phyloP scores from a whole-genome alignment of 163 green algal genomes.

The Volvox carteri region DNA sequence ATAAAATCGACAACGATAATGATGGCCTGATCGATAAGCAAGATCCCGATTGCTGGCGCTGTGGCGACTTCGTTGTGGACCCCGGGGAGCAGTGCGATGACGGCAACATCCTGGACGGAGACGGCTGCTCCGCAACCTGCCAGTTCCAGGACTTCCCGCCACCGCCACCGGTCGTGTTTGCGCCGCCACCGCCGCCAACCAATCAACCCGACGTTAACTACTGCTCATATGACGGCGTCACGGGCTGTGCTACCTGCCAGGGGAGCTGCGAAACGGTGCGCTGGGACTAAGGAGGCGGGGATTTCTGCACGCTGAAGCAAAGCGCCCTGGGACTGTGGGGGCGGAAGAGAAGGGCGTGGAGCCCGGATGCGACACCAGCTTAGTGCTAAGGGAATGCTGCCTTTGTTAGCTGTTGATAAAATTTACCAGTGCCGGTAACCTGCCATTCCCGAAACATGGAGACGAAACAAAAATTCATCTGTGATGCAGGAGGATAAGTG shows the following conservation, averaged over 20 bases:
- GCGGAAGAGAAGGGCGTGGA: too few relatives aligned
- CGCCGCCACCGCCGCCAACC: constrained; percentile 41
- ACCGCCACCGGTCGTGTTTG: neutral
- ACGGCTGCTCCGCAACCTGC: constrained; percentile 55
- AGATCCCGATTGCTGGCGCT: constrained; percentile 52
- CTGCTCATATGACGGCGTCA: neutral
- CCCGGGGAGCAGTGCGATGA: constrained; percentile 57
- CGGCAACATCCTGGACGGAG: constrained; percentile 29
- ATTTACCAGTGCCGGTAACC: too few relatives aligned
- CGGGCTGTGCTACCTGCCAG: constrained; percentile 16
- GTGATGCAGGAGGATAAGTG: constrained; percentile 27
- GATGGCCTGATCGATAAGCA: neutral
- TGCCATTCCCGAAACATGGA: too few relatives aligned
- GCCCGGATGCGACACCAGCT: too few relatives aligned
- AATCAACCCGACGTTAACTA: neutral
- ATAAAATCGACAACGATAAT: constrained; percentile 32
- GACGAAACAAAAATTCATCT: too few relatives aligned
- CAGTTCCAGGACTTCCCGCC: constrained; percentile 38
- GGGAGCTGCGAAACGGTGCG: constrained; percentile 9
- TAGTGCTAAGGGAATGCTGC: too few relatives aligned
- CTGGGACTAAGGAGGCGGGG: too few relatives aligned
- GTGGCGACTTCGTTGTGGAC: constrained; percentile 39
- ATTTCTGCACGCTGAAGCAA: too few relatives aligned
- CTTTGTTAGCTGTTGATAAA: too few relatives aligned
- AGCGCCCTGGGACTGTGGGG: too few relatives aligned